These are phyloP conservation scores for Closterium sp. DNA, from an alignment of 139 green algal species.

Conservation along the genomic window DNA sequence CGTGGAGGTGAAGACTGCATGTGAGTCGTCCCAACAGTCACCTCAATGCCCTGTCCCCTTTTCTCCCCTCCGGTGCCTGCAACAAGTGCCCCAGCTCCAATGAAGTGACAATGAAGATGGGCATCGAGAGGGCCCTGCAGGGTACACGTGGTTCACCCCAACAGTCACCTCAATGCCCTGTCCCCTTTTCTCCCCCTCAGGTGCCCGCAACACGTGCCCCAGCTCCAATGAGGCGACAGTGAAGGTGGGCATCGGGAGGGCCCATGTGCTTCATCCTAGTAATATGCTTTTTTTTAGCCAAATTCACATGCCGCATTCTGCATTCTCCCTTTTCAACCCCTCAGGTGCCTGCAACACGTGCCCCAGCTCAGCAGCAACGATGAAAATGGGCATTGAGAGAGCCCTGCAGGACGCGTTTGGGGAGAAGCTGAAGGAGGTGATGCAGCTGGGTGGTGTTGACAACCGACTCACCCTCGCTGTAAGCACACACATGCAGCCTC, in stretches of 20 bases:
- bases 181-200: conserved; percentile 41
- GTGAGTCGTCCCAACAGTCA: too few species aligned
- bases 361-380: conserved; percentile 74
- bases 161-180: too few species aligned
- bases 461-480: conserved; percentile 56
- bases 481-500: conserved; percentile 14
- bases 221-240: conserved; percentile 87
- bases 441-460: conserved; percentile 57
- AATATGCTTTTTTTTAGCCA: too few species aligned
- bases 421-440: conserved; percentile 52
- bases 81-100: conserved; percentile 77
- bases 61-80: conserved; percentile 67
- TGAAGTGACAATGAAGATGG: conserved; percentile 88
- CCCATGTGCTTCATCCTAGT: not conserved
- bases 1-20: too few species aligned
- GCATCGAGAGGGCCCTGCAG: conserved; percentile 72
- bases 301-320: not conserved
- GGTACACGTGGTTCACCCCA: not conserved
- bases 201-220: conserved; percentile 80
- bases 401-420: conserved; percentile 33
- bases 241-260: conserved; percentile 89
- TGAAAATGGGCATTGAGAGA: conserved; percentile 93
- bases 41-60: too few species aligned
- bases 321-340: not conserved
- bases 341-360: conserved; percentile 84